These are phyloP conservation scores for Nakazawaea populi DNA, from an alignment of 805 yeast species.

Conservation along the genomic window DNA sequence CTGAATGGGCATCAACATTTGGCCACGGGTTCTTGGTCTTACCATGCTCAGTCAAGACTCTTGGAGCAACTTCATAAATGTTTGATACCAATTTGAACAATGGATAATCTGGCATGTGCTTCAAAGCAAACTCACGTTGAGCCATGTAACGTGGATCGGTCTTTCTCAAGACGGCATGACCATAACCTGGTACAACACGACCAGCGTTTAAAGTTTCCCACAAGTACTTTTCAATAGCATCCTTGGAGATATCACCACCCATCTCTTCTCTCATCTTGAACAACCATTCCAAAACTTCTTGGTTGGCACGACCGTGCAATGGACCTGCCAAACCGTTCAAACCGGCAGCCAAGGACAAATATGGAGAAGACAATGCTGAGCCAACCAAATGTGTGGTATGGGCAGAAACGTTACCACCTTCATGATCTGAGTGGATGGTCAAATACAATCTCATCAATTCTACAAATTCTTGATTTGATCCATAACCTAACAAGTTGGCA, in stretches of 20 bases:
- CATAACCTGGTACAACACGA: constrained; percentile 86
- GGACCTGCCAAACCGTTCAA: constrained; percentile 85
- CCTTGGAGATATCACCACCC: constrained; percentile 64
- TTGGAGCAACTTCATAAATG: constrained; percentile 80
- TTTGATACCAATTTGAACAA: constrained; percentile 72
- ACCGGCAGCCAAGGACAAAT: constrained; percentile 75
- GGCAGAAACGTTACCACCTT: constrained; percentile 87
- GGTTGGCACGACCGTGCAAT: constrained; percentile 83
- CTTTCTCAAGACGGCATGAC: constrained; percentile 84
- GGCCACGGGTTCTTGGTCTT: constrained; percentile 94
- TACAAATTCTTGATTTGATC: constrained; percentile 60
- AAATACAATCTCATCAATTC: constrained; percentile 78
- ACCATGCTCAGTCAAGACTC: constrained; percentile 75
- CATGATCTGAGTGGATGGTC: constrained; percentile 83
- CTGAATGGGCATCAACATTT: constrained; percentile 84
- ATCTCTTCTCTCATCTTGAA: constrained; percentile 59
- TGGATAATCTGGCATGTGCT: constrained; percentile 73
- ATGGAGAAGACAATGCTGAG: constrained; percentile 76
- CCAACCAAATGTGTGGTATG: constrained; percentile 85
- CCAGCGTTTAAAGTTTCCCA: constrained; percentile 79
- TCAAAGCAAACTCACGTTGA: constrained; percentile 74
- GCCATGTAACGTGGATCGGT: constrained; percentile 87
- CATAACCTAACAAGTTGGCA: constrained; percentile 53
- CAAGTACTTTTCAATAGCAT: constrained; percentile 66
- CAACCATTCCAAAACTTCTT: constrained; percentile 81